Base-by-base conservation (phyloP, 768 basidiomycete species). In the Sporobolomyces phaffii region DNA sequence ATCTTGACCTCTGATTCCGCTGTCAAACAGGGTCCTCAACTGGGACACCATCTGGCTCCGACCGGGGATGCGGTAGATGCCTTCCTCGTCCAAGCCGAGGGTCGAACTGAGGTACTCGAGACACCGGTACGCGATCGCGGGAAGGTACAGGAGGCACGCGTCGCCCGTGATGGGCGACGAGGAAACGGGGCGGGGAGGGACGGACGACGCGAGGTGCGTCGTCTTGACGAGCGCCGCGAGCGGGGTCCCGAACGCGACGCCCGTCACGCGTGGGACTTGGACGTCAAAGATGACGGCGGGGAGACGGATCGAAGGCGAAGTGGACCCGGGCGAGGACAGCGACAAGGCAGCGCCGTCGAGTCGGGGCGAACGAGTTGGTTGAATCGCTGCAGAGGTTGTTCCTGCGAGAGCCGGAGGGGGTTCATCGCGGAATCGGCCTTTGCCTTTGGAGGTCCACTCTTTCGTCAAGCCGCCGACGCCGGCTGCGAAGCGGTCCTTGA, bases 61-160 rank as follows among this genome's bases (percentile, higher is more conserved):
- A n/a, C 70, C 70, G 1, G 70, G 65, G 11, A 71, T 40, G 29
- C 69, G 50, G 40, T 67, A 71, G 28, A 71, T 41, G 10, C 70
- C 70, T 36, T 71, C 70, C 59, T 71, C 69, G 17, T 44, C 33
- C 52, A 17, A 1, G 0, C 65, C 65, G 14, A 43, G n/a, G 33
- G 22, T n/a, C 1, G 43, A 49, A n/a, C n/a, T n/a, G 31, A 71
- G 52, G 51, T 71, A 71, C 44, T 67, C 36, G 20, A 71, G 20
- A 26, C 58, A 63, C 0, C 65, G 40, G 36, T 47, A 57, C 11
- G 70, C 70, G n/a, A 64, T 43, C 3, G 57, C 62, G 8, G 70
- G 65, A 20, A 71, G 59, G 44, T 47, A 68, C n/a, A 8, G 22
- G 9, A 48, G 52, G 24, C 60, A 62, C 22, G 11, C 15, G 22